phyloP scores from a whole-genome alignment of 495 filamentous ascomycete genomes.

The Geopyxis carbonaria region DNA sequence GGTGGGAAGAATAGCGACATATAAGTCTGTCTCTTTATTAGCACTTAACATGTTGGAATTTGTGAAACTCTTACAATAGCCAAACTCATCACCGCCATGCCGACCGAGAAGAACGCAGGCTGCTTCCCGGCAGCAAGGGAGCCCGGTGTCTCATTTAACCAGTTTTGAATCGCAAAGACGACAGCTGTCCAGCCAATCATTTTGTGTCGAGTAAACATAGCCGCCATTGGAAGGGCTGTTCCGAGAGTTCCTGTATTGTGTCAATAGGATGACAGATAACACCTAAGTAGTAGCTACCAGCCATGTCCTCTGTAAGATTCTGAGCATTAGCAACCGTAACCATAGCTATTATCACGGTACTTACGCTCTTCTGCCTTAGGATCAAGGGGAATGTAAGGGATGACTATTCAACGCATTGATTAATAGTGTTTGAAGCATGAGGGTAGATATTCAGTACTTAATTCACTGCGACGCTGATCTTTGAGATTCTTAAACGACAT shows the following conservation, averaged over 20 bases:
- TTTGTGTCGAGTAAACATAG: slow-evolving; percentile 26
- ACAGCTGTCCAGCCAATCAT: slow-evolving; percentile 15
- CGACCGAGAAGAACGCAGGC: slow-evolving; percentile 20
- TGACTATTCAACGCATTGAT: slow-evolving; percentile 14
- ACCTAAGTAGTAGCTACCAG: no score
- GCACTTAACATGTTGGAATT: neutral
- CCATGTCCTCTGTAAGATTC: no score
- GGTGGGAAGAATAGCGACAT: slow-evolving; percentile 18
- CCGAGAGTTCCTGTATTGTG: slow-evolving; percentile 15
- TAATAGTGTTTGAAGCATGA: neutral
- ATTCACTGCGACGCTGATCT: slow-evolving; percentile 22
- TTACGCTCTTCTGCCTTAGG: slow-evolving; percentile 20
- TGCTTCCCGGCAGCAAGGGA: slow-evolving; percentile 22
- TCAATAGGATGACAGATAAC: slow-evolving; percentile 2
- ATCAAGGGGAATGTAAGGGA: slow-evolving; percentile 18
- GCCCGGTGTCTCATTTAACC: slow-evolving; percentile 22
- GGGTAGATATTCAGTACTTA: slow-evolving; percentile 9
- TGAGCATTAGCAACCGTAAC: no score
- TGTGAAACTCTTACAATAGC: slow-evolving; percentile 8
- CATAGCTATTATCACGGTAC: no score
- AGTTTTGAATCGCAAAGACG: slow-evolving; percentile 23
- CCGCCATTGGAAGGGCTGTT: slow-evolving; percentile 25
- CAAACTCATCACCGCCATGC: slow-evolving; percentile 22
- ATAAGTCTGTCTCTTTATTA: slow-evolving; percentile 12
- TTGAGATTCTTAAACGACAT: slow-evolving; percentile 22